phyloP scores from a whole-genome alignment of 768 basidiomycete genomes.

The Russula griseocarnosa region DNA sequence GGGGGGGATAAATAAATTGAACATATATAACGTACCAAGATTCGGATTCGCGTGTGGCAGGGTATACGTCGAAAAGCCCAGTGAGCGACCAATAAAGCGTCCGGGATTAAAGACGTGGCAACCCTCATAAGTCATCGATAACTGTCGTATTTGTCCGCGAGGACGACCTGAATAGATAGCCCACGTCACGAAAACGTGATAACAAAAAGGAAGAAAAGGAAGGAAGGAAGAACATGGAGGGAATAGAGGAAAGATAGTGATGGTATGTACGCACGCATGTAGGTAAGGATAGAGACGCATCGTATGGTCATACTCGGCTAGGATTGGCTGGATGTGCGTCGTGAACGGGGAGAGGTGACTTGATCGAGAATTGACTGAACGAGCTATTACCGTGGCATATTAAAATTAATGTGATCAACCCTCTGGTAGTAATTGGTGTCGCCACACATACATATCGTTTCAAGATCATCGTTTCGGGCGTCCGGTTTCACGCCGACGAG shows the following conservation, averaged over 20 bases:
- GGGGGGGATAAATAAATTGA: not conserved
- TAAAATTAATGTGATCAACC: not conserved
- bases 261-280: slow-evolving; percentile 68
- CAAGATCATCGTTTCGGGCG: slow-evolving; percentile 69
- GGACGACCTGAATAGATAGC: slow-evolving; percentile 56
- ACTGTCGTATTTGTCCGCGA: slow-evolving; percentile 95
- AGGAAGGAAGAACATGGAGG: too few relatives aligned
- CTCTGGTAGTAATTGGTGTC: not conserved
- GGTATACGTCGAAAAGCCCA: slow-evolving; percentile 91
- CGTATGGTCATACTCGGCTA: slow-evolving; percentile 89
- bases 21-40: slow-evolving; percentile 55
- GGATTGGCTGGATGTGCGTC: slow-evolving; percentile 75
- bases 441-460: slow-evolving; percentile 72
- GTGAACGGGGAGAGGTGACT: slow-evolving; percentile 89
- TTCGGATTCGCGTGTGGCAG: slow-evolving; percentile 78
- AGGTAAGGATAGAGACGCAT: slow-evolving; percentile 88
- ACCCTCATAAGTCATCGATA: slow-evolving; percentile 97
- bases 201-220: not conserved
- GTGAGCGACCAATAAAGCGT: slow-evolving; percentile 76
- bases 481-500: slow-evolving; percentile 84
- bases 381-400: slow-evolving; percentile 50
- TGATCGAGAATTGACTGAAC: slow-evolving; percentile 97
- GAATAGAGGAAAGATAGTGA: too few relatives aligned
- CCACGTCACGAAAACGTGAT: slow-evolving; percentile 17
- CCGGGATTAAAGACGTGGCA: slow-evolving; percentile 99